Evolutionary conservation across 768 basidiomycete species (phyloP).

Genomic region (Macrolepiota albuminosa): DNA sequence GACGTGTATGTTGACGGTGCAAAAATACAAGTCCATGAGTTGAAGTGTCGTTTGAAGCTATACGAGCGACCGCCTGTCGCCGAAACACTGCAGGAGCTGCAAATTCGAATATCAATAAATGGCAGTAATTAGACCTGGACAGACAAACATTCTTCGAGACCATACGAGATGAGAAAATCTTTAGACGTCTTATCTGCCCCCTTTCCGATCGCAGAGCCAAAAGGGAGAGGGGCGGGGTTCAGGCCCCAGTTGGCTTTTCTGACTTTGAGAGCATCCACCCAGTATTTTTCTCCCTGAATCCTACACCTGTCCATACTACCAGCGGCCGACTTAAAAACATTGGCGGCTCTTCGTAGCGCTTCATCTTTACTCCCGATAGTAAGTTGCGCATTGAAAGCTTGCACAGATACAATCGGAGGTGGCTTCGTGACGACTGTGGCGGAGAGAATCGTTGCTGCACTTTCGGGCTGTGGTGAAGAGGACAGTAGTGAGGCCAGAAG

Average conservation of each 20-base stretch:
- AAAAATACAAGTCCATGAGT: constrained; percentile 52
- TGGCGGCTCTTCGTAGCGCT: constrained; percentile 68
- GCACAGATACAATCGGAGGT: constrained; percentile 57
- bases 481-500: constrained; percentile 57
- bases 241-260: constrained; percentile 77
- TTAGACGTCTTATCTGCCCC: constrained; percentile 77
- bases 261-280: constrained; percentile 77
- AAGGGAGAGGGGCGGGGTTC: constrained; percentile 72
- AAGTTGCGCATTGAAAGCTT: constrained; percentile 68
- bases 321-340: constrained; percentile 66
- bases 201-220: constrained; percentile 65
- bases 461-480: constrained; percentile 18
- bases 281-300: constrained; percentile 65
- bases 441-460: constrained; percentile 35
- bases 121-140: background rate
- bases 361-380: constrained; percentile 78
- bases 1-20: constrained; percentile 55
- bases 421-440: constrained; percentile 66
- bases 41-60: constrained; percentile 46
- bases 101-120: background rate
- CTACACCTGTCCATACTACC: constrained; percentile 62
- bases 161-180: constrained; percentile 77
- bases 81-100: constrained; percentile 65
- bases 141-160: constrained; percentile 74
- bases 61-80: constrained; percentile 64